phyloP scores from a whole-genome alignment of 1,284 basidiomycete species.

The Pseudozyma pruni region DNA sequence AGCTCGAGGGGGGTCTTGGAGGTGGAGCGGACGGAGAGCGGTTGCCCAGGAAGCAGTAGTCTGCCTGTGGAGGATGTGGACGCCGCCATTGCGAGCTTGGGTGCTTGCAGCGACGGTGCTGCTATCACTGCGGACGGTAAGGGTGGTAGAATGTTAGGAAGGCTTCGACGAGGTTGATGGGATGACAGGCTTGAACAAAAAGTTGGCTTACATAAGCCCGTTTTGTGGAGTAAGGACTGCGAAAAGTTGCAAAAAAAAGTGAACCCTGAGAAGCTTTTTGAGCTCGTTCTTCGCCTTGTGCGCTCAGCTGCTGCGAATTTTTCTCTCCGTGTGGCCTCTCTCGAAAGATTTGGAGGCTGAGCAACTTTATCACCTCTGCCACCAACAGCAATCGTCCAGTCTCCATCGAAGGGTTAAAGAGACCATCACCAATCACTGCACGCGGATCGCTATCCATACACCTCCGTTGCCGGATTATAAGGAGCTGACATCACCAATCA shows the following conservation, averaged over 20 bases:
- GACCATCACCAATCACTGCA: too few relatives aligned
- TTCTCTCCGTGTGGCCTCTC: slow-evolving; percentile 8
- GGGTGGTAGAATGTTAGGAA: background rate
- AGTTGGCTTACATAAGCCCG: slow-evolving; percentile 32
- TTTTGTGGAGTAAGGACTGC: slow-evolving; percentile 14
- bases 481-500: too few relatives aligned
- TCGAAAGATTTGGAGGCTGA: slow-evolving; percentile 45
- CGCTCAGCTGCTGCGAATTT: slow-evolving; percentile 3
- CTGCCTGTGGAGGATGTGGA: slow-evolving; percentile 14
- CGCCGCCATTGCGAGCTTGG: background rate
- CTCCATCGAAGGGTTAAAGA: too few relatives aligned
- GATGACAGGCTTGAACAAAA: slow-evolving; percentile 8
- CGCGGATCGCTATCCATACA: too few relatives aligned
- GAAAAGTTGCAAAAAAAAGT: slow-evolving; percentile 7
- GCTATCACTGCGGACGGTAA: too few relatives aligned
- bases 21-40: slow-evolving; percentile 21
- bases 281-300: background rate
- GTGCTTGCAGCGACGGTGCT: background rate
- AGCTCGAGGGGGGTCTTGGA: slow-evolving; percentile 25
- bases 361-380: background rate
- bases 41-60: slow-evolving; percentile 53
- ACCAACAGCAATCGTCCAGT: too few relatives aligned
- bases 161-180: background rate
- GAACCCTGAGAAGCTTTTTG: slow-evolving; percentile 1
- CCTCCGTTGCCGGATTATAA: too few relatives aligned